phyloP scores from a whole-genome alignment of 768 basidiomycete species.

The Dioszegia crocea region DNA sequence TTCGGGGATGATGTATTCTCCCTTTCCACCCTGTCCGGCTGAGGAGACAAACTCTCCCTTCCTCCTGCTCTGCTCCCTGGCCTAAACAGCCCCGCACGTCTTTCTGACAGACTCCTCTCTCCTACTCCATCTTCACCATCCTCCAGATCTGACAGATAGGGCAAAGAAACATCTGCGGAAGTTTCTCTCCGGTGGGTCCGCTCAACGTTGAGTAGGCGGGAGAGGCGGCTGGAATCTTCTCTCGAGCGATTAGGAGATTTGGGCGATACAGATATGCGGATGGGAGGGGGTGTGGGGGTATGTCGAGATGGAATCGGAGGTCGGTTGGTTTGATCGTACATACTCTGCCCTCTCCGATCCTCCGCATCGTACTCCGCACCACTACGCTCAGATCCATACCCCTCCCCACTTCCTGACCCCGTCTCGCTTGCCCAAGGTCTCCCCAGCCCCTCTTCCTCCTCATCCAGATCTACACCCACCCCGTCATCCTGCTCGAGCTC shows the following conservation, averaged over 20 bases:
- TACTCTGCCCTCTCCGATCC: too few species aligned
- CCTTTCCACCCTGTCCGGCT: not conserved
- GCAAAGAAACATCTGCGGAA: not conserved
- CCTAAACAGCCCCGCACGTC: conserved; percentile 1
- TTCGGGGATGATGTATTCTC: not conserved
- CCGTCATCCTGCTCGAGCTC: conserved; percentile 21
- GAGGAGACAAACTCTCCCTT: conserved; percentile 1
- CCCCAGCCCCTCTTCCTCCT: conserved; percentile 7
- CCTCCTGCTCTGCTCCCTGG: not conserved
- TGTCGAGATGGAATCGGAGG: not conserved
- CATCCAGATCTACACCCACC: conserved; percentile 36
- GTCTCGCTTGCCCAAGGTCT: conserved; percentile 3
- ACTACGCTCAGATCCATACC: too few species aligned
- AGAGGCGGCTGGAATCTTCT: not conserved
- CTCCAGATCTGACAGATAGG: not conserved
- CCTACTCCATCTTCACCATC: not conserved
- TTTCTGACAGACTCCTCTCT: not conserved
- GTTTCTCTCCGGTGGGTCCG: not conserved
- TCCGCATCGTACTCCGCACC: conserved; percentile 2
- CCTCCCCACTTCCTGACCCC: not conserved
- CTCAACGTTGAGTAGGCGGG: not conserved
- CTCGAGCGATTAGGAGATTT: not conserved
- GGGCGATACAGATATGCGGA: too few species aligned
- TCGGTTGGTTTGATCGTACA: not conserved
- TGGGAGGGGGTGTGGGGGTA: not conserved